Percentiles rank a stretch among this genome's conserved stretches.
Conservation (phyloP, 208 protist genomes). For the Leishmania martiniquensis region DNA sequence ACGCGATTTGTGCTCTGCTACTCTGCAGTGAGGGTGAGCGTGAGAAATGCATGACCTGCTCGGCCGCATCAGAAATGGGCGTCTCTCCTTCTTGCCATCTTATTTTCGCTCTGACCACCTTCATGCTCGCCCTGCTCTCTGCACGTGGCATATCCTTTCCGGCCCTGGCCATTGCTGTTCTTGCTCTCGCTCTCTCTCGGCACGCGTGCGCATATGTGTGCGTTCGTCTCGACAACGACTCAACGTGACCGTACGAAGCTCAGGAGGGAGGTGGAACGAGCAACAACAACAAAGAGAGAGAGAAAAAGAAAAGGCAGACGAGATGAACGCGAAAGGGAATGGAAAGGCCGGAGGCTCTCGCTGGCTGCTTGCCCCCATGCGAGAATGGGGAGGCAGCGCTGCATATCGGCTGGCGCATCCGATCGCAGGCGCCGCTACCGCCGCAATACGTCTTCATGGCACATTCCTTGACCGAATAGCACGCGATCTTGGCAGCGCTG, state of each 20-base stretch:
- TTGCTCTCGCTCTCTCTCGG: background rate
- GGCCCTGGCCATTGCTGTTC: background rate
- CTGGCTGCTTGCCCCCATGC: background rate
- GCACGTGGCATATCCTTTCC: background rate
- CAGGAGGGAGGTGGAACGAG: no score
- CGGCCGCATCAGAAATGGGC: background rate
- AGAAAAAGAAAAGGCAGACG: background rate
- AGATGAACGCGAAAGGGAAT: background rate
- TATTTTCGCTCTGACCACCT: background rate
- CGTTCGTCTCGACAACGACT: background rate
- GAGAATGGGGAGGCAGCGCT: background rate
- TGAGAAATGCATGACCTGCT: background rate
- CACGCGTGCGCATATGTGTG: background rate
- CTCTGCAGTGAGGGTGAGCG: background rate
- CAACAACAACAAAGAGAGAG: background rate
- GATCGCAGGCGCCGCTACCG: background rate
- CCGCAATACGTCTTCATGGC: background rate
- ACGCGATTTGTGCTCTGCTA: background rate
- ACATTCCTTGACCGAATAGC: background rate
- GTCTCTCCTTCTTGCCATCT: background rate
- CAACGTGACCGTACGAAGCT: background rate
- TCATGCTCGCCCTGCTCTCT: background rate
- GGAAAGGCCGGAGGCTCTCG: background rate
- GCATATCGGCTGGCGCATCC: background rate
- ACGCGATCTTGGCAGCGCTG: background rate